These are phyloP conservation scores for Globisporangium cylindrosporum DNA, from an alignment of 352 stramenopile species.

Conservation along the genomic window DNA sequence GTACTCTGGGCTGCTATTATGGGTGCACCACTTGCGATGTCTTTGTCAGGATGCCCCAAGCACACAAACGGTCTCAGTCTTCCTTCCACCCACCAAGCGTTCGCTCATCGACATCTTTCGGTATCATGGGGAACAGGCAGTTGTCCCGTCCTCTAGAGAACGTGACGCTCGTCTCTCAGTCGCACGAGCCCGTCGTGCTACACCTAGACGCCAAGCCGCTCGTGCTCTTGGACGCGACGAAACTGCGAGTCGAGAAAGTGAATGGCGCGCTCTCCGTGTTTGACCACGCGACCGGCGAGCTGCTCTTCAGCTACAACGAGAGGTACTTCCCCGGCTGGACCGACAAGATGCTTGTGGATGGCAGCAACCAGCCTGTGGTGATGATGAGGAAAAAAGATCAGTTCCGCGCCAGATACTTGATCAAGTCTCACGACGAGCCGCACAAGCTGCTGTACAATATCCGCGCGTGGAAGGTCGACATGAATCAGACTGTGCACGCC, in stretches of 20 bases:
- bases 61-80: neutral
- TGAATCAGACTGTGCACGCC: neutral
- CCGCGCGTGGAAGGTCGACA: neutral
- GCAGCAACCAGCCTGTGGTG: neutral
- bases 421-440: neutral
- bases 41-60: neutral
- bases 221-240: neutral
- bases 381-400: neutral
- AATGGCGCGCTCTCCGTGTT: neutral
- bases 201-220: neutral
- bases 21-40: too few relatives aligned
- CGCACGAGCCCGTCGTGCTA: neutral
- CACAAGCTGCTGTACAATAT: neutral
- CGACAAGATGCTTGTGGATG: conserved; percentile 1
- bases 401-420: neutral
- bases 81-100: neutral
- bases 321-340: neutral
- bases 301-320: neutral
- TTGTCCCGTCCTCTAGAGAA: neutral
- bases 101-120: too few relatives aligned
- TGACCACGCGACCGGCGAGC: neutral
- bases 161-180: too few relatives aligned
- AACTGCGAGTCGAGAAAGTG: neutral
- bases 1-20: too few relatives aligned
- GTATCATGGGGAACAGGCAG: neutral